phyloP scores from a whole-genome alignment of 768 basidiomycete genomes.

The Phylloporus scabripes region DNA sequence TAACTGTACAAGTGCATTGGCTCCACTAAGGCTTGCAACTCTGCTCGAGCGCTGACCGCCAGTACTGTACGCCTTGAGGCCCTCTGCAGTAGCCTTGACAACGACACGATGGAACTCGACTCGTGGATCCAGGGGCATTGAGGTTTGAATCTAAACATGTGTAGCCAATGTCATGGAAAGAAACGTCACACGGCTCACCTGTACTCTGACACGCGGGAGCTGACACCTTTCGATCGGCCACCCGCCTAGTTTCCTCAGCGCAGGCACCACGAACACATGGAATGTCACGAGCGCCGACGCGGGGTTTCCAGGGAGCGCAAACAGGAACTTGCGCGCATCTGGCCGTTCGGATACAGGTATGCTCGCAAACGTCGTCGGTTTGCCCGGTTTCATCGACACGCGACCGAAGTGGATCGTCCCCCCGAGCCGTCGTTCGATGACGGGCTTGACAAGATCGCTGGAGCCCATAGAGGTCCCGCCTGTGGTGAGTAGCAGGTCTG shows the following conservation, averaged over 20 bases:
- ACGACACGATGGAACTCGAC: constrained; percentile 81
- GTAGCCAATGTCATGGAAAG: neutral
- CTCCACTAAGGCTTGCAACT: constrained; percentile 72
- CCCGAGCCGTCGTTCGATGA: constrained; percentile 72
- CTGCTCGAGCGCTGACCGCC: constrained; percentile 85
- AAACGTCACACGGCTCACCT: constrained; percentile 40
- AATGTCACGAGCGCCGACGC: constrained; percentile 86
- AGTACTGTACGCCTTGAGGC: constrained; percentile 67
- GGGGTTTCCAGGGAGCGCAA: constrained; percentile 87
- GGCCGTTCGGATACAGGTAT: constrained; percentile 41
- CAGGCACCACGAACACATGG: constrained; percentile 78
- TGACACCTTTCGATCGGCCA: constrained; percentile 50
- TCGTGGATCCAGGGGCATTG: constrained; percentile 66
- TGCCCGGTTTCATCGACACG: constrained; percentile 78
- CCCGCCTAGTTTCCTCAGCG: constrained; percentile 66
- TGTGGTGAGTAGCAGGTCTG: constrained; percentile 78
- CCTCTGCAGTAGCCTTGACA: constrained; percentile 39
- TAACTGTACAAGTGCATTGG: constrained; percentile 72
- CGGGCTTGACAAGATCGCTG: constrained; percentile 80
- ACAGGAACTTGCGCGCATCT: constrained; percentile 53
- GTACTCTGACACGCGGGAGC: constrained; percentile 56
- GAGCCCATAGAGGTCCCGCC: constrained; percentile 93
- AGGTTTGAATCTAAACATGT: constrained; percentile 43
- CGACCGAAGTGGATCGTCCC: constrained; percentile 85
- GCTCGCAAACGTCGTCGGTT: constrained; percentile 87